These are phyloP conservation scores for Chrysoporthe cubensis DNA, from an alignment of 2,329 filamentous ascomycete genomes.

Conservation along the genomic window DNA sequence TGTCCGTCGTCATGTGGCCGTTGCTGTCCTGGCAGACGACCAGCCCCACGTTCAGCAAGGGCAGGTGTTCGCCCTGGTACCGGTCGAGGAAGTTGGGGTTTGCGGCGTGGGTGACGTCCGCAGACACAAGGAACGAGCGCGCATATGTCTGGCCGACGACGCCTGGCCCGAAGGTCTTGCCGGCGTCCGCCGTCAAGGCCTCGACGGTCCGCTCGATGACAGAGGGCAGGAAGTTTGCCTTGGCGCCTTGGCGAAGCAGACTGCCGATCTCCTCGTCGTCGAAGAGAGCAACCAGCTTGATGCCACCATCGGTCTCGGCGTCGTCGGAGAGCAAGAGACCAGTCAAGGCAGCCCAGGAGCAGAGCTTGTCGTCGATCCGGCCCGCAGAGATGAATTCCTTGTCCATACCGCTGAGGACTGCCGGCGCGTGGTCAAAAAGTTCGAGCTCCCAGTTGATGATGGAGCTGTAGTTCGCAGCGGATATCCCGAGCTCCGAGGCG, in stretches of 20 bases:
- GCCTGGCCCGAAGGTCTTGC: conserved; percentile 56
- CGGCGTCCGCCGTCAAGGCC: conserved; percentile 56
- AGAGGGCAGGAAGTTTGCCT: conserved; percentile 83
- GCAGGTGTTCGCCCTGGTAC: conserved; percentile 85
- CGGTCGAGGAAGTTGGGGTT: conserved; percentile 89
- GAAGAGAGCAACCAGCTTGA: conserved; percentile 93
- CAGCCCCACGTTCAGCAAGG: conserved; percentile 86
- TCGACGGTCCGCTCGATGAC: conserved; percentile 83
- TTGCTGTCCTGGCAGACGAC: conserved; percentile 82
- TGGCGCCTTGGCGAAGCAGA: conserved; percentile 84
- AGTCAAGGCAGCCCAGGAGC: conserved; percentile 88
- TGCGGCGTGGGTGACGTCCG: conserved; percentile 91
- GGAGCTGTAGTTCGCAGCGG: conserved; percentile 61
- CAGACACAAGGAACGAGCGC: conserved; percentile 88
- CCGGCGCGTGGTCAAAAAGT: conserved; percentile 88
- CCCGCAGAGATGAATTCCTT: conserved; percentile 95
- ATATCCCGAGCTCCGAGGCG: conserved; percentile 73
- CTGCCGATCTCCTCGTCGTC: conserved; percentile 98
- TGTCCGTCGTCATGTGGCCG: conserved; percentile 95
- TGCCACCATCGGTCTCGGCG: conserved; percentile 62
- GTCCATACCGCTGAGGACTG: conserved; percentile 80
- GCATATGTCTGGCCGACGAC: conserved; percentile 83
- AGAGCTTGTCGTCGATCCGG: conserved; percentile 96
- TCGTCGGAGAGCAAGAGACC: conserved; percentile 73
- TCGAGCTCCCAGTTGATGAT: conserved; percentile 98